A percentile compares a stretch with the other conserved stretches of the same genome.
Conservation (phyloP, 257 asterid genomes). For the Penstemon eatonii region DNA sequence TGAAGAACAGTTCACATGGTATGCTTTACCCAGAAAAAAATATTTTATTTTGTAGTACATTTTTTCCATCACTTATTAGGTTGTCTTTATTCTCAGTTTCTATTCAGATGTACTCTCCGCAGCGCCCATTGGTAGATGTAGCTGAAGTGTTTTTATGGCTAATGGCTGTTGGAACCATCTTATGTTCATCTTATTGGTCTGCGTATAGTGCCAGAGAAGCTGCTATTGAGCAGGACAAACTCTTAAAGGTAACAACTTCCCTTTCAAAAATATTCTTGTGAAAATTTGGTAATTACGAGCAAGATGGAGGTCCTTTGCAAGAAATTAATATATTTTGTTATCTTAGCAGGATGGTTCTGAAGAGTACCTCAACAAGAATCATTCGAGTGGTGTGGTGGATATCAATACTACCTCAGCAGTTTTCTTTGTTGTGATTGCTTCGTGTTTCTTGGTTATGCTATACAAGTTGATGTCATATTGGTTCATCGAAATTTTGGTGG, state of each 20-base stretch:
- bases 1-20: constrained; percentile 64
- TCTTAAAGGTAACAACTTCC: constrained; percentile 53
- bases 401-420: constrained; percentile 75
- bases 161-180: constrained; percentile 89
- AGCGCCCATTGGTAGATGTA: constrained; percentile 80
- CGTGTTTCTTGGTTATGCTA: constrained; percentile 86
- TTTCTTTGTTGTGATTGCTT: constrained; percentile 79
- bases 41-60: neutral
- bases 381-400: constrained; percentile 66
- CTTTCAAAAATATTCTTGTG: constrained; percentile 6
- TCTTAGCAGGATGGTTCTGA: constrained; percentile 79
- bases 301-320: constrained; percentile 8
- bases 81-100: constrained; percentile 58
- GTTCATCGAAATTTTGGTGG: constrained; percentile 92
- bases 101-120: constrained; percentile 86
- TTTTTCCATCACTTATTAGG: constrained; percentile 23
- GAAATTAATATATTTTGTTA: constrained; percentile 10
- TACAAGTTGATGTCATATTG: constrained; percentile 84
- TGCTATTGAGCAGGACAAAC: constrained; percentile 78
- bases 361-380: constrained; percentile 48
- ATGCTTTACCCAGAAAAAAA: constrained; percentile 28
- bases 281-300: constrained; percentile 8
- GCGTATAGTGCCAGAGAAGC: constrained; percentile 95
- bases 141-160: constrained; percentile 95
- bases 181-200: constrained; percentile 91